Evolutionary conservation across 75 land plant species (phyloP).

Genomic region (Sequoia sempervirens): DNA sequence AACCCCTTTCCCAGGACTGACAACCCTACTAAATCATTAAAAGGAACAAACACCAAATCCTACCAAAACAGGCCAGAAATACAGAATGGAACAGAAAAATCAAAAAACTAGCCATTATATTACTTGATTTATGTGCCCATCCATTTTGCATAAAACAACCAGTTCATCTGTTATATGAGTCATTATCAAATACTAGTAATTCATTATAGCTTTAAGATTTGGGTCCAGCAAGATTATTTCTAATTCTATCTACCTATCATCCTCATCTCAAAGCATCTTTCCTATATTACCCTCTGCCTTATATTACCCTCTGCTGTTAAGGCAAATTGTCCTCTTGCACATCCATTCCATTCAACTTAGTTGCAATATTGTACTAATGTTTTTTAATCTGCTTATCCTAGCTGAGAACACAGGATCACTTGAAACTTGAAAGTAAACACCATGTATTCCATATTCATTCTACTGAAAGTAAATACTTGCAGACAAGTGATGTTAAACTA

Average conservation of each 20-base stretch:
- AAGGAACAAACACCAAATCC: background rate
- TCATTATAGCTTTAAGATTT: background rate
- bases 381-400: background rate
- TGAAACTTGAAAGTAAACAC: background rate
- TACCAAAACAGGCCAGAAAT: background rate
- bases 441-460: background rate
- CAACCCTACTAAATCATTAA: background rate
- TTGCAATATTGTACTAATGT: background rate
- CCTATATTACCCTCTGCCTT: background rate
- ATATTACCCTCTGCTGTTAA: background rate
- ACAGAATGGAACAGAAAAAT: background rate
- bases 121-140: background rate
- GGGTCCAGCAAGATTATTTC: background rate
- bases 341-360: background rate
- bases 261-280: background rate
- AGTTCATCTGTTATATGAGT: background rate
- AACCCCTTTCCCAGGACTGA: background rate
- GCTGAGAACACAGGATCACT: background rate
- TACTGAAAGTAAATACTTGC: background rate
- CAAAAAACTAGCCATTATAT: background rate
- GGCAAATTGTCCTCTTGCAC: background rate
- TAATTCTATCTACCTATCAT: background rate
- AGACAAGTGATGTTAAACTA: background rate
- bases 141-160: background rate
- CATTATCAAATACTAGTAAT: background rate